Percentiles rank a stretch among this genome's conserved stretches.
These are phyloP conservation scores for Babesia ovata DNA, from an alignment of 169 alveolate species.

Conservation along the genomic window DNA sequence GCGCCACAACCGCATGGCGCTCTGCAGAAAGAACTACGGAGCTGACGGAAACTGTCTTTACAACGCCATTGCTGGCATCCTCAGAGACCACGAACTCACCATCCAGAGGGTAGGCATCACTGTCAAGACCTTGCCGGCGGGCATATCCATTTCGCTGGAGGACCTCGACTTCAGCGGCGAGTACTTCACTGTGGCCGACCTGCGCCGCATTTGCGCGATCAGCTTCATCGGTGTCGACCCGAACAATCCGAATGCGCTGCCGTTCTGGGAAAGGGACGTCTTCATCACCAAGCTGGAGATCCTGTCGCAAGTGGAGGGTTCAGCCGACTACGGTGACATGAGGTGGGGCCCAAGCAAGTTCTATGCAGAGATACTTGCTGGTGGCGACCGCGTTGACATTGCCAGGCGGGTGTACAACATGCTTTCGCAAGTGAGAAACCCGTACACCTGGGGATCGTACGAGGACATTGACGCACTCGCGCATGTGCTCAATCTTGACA, in stretches of 20 bases:
- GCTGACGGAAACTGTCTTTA: constrained; percentile 66
- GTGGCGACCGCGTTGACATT: constrained; percentile 30
- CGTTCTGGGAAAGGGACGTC: constrained; percentile 18
- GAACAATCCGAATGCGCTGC: constrained; percentile 30
- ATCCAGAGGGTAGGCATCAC: constrained; percentile 4
- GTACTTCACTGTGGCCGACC: constrained; percentile 36
- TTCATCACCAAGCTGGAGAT: constrained; percentile 39
- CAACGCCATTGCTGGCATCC: constrained; percentile 47
- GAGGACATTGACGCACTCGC: constrained; percentile 56
- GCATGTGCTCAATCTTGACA: constrained; percentile 25
- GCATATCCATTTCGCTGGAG: constrained; percentile 24
- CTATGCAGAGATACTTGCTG: constrained; percentile 8
- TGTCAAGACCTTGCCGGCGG: constrained; percentile 6
- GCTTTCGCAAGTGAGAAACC: constrained; percentile 13
- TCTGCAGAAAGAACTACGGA: constrained; percentile 48
- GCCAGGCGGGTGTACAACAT: constrained; percentile 24
- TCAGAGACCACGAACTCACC: constrained; percentile 26
- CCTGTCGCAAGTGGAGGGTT: constrained; percentile 11
- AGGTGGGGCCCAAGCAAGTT: constrained; percentile 38
- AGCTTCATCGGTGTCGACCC: constrained; percentile 61
- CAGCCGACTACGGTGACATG: constrained; percentile 21
- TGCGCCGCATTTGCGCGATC: constrained; percentile 49
- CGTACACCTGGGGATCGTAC: constrained; percentile 53
- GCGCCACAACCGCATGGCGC: not conserved
- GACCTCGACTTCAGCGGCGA: constrained; percentile 1